Percentiles rank a stretch among this genome's conserved stretches.
phyloP scores from a whole-genome alignment of 2,329 filamentous ascomycete species.

The Fonsecaea erecta region DNA sequence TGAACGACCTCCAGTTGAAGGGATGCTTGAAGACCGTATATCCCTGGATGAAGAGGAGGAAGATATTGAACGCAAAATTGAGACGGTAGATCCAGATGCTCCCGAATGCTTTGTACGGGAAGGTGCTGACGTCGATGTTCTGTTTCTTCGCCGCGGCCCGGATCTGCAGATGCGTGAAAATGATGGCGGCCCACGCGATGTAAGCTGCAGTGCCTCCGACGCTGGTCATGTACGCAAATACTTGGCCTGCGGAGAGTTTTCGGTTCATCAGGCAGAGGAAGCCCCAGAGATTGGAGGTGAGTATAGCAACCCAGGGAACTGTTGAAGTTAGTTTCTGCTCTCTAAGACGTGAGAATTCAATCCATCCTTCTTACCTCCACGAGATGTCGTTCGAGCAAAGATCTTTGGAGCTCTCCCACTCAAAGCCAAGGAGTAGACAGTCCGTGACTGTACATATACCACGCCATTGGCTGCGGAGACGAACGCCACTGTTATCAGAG shows the following conservation, averaged over 20 bases:
- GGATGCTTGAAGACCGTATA: slow-evolving; percentile 65
- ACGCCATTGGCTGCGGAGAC: slow-evolving; percentile 72
- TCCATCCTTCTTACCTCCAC: slow-evolving; percentile 42
- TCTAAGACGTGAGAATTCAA: not conserved
- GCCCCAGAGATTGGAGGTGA: slow-evolving; percentile 57
- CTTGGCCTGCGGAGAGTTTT: slow-evolving; percentile 38
- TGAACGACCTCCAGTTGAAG: slow-evolving; percentile 16
- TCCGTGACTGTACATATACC: slow-evolving; percentile 60
- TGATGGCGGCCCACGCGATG: slow-evolving; percentile 54
- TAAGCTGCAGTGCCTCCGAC: slow-evolving; percentile 54
- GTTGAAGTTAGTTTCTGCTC: not conserved
- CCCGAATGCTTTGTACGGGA: slow-evolving; percentile 79
- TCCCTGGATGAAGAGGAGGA: slow-evolving; percentile 82
- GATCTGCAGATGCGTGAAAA: slow-evolving; percentile 76
- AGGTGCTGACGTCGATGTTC: slow-evolving; percentile 71
- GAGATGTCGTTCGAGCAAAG: slow-evolving; percentile 55
- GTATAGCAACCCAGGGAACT: slow-evolving; percentile 62
- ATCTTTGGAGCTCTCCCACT: slow-evolving; percentile 59
- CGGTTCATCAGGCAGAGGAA: slow-evolving; percentile 48
- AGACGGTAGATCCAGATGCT: slow-evolving; percentile 79
- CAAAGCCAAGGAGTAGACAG: slow-evolving; percentile 54
- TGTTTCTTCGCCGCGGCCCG: slow-evolving; percentile 72
- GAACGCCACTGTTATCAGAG: slow-evolving; percentile 73
- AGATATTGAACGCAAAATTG: slow-evolving; percentile 73
- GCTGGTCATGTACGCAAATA: slow-evolving; percentile 56